Base-by-base conservation (phyloP, 805 yeast species). In the Myxozyma sirexii region DNA sequence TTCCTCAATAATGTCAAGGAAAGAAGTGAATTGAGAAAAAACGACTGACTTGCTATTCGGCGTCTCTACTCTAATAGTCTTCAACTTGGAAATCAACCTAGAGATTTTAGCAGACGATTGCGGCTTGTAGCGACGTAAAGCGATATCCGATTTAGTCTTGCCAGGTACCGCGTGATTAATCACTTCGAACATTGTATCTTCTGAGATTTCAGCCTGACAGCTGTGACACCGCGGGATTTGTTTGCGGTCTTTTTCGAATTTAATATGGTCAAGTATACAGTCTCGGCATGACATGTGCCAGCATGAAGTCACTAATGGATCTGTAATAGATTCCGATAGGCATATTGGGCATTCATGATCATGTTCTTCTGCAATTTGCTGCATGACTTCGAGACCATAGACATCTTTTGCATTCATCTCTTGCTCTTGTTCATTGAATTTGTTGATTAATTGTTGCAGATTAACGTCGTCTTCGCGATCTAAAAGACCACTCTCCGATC, bases 1-100 rank as follows among this genome's bases (percentile, higher is more conserved):
- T 19, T 69, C 71, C 66, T 87, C 87, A 54, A 92, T 82, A 8
- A 90, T 75, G 71, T 90, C 97, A 60, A 92, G 72, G 68, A 84
- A 93, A 0, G 89, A 80, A 0, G 97, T 88, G 68, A 92, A 92
- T 67, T 93, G 97, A 1, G 97, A 90, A 69, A 93, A 93, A 0
- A 93, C 92, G 51, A 93, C 91, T 2, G 88, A 83, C 68, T 88
- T 90, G 59, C 85, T 89, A 15, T 84, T 84, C 0, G 86, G 82
- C 7, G 82, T 77, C 15, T 82, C 82, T 26, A 80, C 82, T 57
- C 79, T 80, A 15, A 87, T 73, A 27, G 73, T 74, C 38, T 81
- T 75, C 17, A 90, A 72, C 68, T 87, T 90, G 3, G 77, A 73
- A 4, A 88, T 59, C 26, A 91, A 75, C 0, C 96, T 90, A 64